These are phyloP conservation scores for Heliosperma pusillum DNA, from an alignment of 148 eudicot species.

Conservation along the genomic window DNA sequence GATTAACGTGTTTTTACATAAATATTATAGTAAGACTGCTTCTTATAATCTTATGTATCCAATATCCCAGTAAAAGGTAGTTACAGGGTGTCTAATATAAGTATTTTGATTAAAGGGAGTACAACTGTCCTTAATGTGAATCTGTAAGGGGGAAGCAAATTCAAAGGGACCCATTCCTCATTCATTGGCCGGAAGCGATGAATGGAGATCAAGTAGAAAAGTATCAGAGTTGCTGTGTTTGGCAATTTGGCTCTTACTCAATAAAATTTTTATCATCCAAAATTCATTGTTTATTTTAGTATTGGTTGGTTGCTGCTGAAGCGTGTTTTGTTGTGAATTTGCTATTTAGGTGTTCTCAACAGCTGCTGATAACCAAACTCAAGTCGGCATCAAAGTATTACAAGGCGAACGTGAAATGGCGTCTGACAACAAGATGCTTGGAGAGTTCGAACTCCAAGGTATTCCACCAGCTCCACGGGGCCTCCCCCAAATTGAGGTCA, in stretches of 20 bases:
- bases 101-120: too few species aligned
- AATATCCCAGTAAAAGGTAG: not conserved
- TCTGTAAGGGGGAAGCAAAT: not conserved
- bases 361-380: slow-evolving; percentile 97
- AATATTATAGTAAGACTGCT: too few species aligned
- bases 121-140: too few species aligned
- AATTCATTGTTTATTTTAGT: too few species aligned
- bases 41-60: too few species aligned
- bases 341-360: slow-evolving; percentile 75
- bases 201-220: not conserved
- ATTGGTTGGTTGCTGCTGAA: not conserved
- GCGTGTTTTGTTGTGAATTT: not conserved
- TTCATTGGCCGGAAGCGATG: not conserved
- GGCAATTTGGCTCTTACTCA: too few species aligned
- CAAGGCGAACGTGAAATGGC: slow-evolving; percentile 99
- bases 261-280: too few species aligned
- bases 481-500: slow-evolving; percentile 91
- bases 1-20: not conserved
- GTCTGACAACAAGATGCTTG: slow-evolving; percentile 71
- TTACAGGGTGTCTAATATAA: too few species aligned
- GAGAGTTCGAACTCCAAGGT: slow-evolving; percentile 89
- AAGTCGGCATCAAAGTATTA: slow-evolving; percentile 86
- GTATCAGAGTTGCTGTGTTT: not conserved
- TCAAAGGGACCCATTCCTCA: not conserved
- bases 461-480: slow-evolving; percentile 96